These are phyloP conservation scores for Centella asiatica DNA, from an alignment of 129 eudicot genomes.

Conservation along the genomic window DNA sequence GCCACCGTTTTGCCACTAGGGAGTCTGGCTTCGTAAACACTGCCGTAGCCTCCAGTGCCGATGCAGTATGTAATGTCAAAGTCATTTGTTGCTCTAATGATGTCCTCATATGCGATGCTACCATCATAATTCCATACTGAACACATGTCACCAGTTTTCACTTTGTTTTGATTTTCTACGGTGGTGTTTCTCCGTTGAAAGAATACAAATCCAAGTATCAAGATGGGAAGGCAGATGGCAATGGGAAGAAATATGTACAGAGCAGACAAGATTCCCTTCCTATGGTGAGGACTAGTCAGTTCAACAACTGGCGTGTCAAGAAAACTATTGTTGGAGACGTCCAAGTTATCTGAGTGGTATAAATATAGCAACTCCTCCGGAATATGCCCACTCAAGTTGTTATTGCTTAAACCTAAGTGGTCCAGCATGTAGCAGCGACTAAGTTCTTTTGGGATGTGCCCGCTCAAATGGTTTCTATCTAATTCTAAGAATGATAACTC, in stretches of 20 bases:
- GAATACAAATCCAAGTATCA: background rate
- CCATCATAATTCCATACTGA: slow-evolving; percentile 2
- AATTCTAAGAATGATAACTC: too few relatives aligned
- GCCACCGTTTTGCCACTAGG: background rate
- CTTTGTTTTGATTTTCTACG: background rate
- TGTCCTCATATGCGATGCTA: background rate
- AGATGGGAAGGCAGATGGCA: background rate
- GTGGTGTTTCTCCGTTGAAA: background rate
- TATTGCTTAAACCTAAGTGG: background rate
- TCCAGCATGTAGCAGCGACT: background rate
- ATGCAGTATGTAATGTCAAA: background rate
- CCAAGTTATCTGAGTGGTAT: background rate
- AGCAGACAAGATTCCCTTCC: background rate
- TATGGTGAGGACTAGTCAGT: too few relatives aligned
- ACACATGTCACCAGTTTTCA: background rate
- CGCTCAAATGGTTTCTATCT: too few relatives aligned
- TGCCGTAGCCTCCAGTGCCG: slow-evolving; percentile 2
- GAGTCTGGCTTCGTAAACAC: background rate
- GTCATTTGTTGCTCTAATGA: background rate
- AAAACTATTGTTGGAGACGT: background rate
- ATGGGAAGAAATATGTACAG: background rate
- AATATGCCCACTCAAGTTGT: background rate
- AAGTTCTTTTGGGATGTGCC: slow-evolving; percentile 6
- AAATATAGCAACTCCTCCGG: background rate
- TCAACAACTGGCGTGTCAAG: too few relatives aligned